Evolutionary conservation across 306 rosid genomes (phyloP), one percentile per base, ranked within the genome.

Genomic region (Ormosia emarginata): DNA sequence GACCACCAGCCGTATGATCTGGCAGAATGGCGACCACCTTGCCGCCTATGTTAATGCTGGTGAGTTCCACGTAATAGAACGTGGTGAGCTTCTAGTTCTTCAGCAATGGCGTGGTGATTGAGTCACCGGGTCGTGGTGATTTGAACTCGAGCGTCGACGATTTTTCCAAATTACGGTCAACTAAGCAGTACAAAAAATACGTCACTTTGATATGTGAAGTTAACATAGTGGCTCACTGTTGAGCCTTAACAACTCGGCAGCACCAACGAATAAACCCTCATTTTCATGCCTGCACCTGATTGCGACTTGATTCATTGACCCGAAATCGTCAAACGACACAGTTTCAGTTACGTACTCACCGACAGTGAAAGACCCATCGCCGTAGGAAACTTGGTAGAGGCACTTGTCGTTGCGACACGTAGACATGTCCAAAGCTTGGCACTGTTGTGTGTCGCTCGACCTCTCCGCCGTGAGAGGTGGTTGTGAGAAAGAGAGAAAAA

Each of bases 71-170:
- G 83, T 85, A 96, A 82, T 92, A 93, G 37, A 96, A 96, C 0
- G 99, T 92, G 6, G 56, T 43, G 1, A 79, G 1, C 14, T 71
- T 89, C 4, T 82, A 59, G 40, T 78, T 92, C 43, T 9, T 81
- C 1, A 91, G 52, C 30, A 96, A 3, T 71, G 86, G 67, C 0
- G 94, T 87, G 2, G 82, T 59, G 2, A 96, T 90, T 0, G 99
- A 90, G 77, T 90, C 97, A 3, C 74, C 17, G 8, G 97, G 97
- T 30, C 53, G 63, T 0, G 88, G 85, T 2, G 99, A 91, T 90
- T 96, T 92, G 84, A 96, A 93, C 67, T 96, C 99, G 18, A 96
- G 97, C 7, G 90, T 91, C 1, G 99, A 96, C 4, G 97, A 85
- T 15, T 74, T 32, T 2, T 68, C 53, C 4, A 97, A 90, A 83